Evolutionary conservation across 129 eudicot species (phyloP), one percentile per base, ranked within the genome.

Genomic region (Lonicera japonica): DNA sequence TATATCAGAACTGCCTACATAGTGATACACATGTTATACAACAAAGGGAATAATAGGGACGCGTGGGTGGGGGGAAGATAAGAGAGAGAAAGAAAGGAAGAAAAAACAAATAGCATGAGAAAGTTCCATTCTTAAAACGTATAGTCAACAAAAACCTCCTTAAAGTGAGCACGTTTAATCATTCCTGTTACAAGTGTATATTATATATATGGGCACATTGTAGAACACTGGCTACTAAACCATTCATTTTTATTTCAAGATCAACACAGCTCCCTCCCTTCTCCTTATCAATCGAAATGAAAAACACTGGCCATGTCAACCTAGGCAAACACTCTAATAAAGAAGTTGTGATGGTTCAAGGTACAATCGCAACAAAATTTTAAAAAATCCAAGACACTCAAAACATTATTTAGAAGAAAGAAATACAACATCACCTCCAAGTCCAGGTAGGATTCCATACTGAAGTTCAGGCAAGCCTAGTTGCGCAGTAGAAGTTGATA

Each of bases 401-500:
- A n/a, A 29, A 29, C 36, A 29, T 29, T 29, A 29, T 29, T 29
- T 29, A 29, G 6, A 29, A 29, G 14, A 43, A 4, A 43, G 16
- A 43, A 43, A 14, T 11, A 43, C 0, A 36, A 47, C 54, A 38
- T 47, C 67, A 82, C 95, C 95, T 79, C 95, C 95, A 71, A 68
- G 61, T 29, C 89, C 89, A 25, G 95, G 95, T 74, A 86, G 63
- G 25, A 86, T 65, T 22, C 95, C 95, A 20, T 70, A 71, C 64
- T 77, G 83, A 67, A 86, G 84, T 69, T 82, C 89, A 36, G 89
- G 63, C 54, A 86, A 72, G 41, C 89, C 95, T 69, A 82, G 70
- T 57, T 79, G 83, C 50, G 95, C 79, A 67, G 71, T 65, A 15
- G 89, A 58, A 8, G 95, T 79, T 1, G 84, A 71, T 70, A 86